Evolutionary conservation across 257 asterid genomes (phyloP), one percentile per base, ranked within the genome.

Genomic region (Nicotiana sylvestris): DNA sequence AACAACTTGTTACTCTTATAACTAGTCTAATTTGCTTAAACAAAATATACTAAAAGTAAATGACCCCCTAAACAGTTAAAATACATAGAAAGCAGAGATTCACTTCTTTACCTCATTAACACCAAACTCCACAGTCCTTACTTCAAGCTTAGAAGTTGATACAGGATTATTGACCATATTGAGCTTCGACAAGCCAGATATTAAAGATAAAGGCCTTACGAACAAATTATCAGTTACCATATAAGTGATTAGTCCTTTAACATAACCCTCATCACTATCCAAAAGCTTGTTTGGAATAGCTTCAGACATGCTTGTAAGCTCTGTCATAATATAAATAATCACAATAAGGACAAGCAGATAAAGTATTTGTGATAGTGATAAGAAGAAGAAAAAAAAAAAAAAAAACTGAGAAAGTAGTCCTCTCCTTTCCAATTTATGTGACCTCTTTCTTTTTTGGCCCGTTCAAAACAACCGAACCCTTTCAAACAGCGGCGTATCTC

Each of bases 201-300:
- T 33, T 27, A 77, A 0, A 55, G 81, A 77, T 16, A 55, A 53
- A 29, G 81, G 81, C 5, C 16, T 29, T 51, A 77, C 2, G 7
- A 4, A 76, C 49, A 76, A 53, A 76, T 76, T 46, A 76, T 53
- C 65, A 53, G 29, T 29, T 76, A 76, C 49, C 64, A 76, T 76
- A 15, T 53, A 76, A 29, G 0, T 1, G 30, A 53, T 4, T 18
- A 53, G 46, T 27, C 49, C 81, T 33, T 76, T 29, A 29, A 76
- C 66, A 53, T 29, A 76, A 53, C 30, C 9, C 25, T 8, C 46
- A 25, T 25, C 9, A 29, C 53, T 67, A 35, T 9, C 29, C 76
- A 67, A 33, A 67, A 33, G 53, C 29, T 12, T 18, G 5, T 7
- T 76, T 76, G 46, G 65, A 29, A 43, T 27, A 53, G 29, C 29